A percentile compares a stretch with the other conserved stretches of the same genome.
These are phyloP conservation scores for Talaromyces sp. DNA, from an alignment of 2,329 filamentous ascomycete genomes.

Conservation along the genomic window DNA sequence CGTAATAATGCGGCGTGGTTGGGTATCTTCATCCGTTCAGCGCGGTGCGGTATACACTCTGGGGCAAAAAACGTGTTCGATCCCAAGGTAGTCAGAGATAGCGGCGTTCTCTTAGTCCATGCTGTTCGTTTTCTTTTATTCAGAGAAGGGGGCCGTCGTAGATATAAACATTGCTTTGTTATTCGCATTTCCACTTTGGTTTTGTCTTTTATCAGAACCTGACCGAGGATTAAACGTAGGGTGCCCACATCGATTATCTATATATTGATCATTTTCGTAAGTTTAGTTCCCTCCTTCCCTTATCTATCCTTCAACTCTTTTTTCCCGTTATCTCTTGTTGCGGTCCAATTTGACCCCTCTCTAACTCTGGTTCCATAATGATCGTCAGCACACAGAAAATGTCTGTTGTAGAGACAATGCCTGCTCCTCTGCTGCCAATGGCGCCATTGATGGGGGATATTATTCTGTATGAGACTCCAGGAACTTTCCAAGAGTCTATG, in stretches of 20 bases:
- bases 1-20: not conserved
- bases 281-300: not conserved
- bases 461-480: not conserved
- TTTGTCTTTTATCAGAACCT: not conserved
- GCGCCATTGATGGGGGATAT: constrained; percentile 1
- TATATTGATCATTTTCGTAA: not conserved
- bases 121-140: not conserved
- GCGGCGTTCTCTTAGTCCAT: not conserved
- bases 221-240: not conserved
- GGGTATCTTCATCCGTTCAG: too few species aligned
- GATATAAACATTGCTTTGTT: not conserved
- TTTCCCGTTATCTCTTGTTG: not conserved
- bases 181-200: not conserved
- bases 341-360: not conserved
- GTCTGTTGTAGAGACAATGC: constrained; percentile 7
- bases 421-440: constrained; percentile 3
- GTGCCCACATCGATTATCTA: not conserved
- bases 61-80: not conserved
- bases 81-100: not conserved
- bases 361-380: not conserved
- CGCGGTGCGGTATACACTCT: not conserved
- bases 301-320: not conserved
- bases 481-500: not conserved
- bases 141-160: not conserved
- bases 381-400: not conserved